Conservation (phyloP, 257 asterid species). For the Gentiana straminea region DNA sequence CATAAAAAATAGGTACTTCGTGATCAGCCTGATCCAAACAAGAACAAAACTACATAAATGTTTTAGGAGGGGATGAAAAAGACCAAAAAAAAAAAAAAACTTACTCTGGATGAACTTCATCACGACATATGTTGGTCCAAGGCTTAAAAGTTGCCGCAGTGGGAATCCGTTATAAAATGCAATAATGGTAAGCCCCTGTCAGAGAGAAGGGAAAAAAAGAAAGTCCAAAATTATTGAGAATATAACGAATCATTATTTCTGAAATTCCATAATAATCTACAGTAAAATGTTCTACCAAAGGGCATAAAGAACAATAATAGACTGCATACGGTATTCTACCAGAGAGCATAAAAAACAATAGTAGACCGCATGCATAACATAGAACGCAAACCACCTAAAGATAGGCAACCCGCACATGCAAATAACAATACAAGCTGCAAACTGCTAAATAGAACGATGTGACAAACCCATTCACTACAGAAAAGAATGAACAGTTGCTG, state of each 20-base stretch:
- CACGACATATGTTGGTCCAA: conserved; percentile 90
- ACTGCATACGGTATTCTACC: no score
- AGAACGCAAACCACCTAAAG: no score
- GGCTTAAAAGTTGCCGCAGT: conserved; percentile 74
- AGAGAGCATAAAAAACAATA: no score
- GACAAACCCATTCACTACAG: no score
- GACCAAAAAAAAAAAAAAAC: conserved; percentile 4
- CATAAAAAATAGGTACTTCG: conserved; percentile 1
- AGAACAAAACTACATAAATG: neutral
- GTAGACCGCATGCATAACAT: no score
- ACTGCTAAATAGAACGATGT: no score
- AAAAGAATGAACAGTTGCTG: no score
- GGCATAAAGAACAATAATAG: neutral
- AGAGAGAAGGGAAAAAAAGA: conserved; percentile 10
- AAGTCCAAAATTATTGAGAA: conserved; percentile 4
- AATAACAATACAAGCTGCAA: no score
- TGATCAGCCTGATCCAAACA: neutral
- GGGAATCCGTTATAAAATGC: conserved; percentile 56
- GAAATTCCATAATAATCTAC: neutral
- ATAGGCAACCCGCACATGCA: no score
- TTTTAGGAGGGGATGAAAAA: no score
- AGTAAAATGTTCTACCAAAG: conserved; percentile 4
- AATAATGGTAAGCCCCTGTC: conserved; percentile 73
- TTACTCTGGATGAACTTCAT: conserved; percentile 83
- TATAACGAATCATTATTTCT: neutral